phyloP scores from a whole-genome alignment of 495 filamentous ascomycete species.

The Lindgomyces ingoldianus region DNA sequence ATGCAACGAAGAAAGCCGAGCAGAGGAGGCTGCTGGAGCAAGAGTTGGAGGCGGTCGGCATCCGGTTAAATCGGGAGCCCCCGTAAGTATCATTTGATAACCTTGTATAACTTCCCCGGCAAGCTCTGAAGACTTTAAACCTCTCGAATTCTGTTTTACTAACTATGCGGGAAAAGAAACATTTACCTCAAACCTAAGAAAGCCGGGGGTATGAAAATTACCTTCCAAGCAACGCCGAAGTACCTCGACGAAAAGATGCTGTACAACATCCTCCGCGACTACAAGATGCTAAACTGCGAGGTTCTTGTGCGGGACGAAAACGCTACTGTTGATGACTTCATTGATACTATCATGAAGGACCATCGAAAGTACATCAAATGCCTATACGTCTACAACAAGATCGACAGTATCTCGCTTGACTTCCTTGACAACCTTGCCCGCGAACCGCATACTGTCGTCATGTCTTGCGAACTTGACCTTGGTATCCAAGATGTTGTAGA shows the following conservation, averaged over 20 bases:
- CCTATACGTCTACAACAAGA: conserved; percentile 99
- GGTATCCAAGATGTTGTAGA: conserved; percentile 97
- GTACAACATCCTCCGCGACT: conserved; percentile 93
- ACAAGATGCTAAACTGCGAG: conserved; percentile 98
- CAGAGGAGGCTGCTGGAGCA: conserved; percentile 87
- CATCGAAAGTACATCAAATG: conserved; percentile 96
- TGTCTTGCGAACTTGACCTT: conserved; percentile 96
- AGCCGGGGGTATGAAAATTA: conserved; percentile 98
- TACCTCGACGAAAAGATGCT: conserved; percentile 95
- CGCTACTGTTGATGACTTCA: conserved; percentile 95
- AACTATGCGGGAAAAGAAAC: conserved; percentile 58
- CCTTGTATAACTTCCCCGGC: background rate
- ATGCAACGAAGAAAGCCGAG: conserved; percentile 95
- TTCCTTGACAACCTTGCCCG: conserved; percentile 89
- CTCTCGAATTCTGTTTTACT: too few species aligned
- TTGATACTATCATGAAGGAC: conserved; percentile 99
- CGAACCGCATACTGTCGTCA: conserved; percentile 91
- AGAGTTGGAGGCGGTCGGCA: conserved; percentile 95
- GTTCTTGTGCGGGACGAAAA: conserved; percentile 93
- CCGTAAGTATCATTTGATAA: conserved; percentile 60
- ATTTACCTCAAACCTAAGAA: conserved; percentile 99
- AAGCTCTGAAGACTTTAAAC: too few species aligned
- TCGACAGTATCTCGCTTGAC: conserved; percentile 91
- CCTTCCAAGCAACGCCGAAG: conserved; percentile 86
- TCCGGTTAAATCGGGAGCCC: conserved; percentile 87